These are phyloP conservation scores for Epichloe sylvatica DNA, from an alignment of 2,329 filamentous ascomycete genomes.

Conservation along the genomic window DNA sequence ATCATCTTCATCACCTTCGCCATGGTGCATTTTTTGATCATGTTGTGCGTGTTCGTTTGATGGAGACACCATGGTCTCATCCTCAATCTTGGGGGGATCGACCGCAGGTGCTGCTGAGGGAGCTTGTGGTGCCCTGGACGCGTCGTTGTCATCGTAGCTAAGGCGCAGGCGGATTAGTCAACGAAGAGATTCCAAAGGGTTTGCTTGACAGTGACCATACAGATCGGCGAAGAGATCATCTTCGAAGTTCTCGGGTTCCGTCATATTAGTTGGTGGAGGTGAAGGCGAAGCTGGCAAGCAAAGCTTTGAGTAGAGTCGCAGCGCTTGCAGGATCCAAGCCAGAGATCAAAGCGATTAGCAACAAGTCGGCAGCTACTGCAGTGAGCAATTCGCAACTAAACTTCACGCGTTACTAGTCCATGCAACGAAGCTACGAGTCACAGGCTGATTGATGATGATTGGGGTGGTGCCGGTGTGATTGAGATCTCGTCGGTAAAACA, in stretches of 20 bases:
- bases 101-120: conserved; percentile 16
- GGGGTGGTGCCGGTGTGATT: background rate
- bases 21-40: conserved; percentile 30
- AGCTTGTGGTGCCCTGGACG: conserved; percentile 26
- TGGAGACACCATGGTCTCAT: conserved; percentile 11
- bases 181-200: background rate
- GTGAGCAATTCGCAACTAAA: background rate
- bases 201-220: conserved; percentile 36
- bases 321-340: background rate
- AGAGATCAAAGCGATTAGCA: background rate
- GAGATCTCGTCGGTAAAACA: too few relatives aligned
- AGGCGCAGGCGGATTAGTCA: conserved; percentile 4
- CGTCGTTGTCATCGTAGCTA: conserved; percentile 53
- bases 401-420: background rate
- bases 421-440: background rate
- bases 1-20: conserved; percentile 25
- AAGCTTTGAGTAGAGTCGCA: background rate
- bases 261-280: conserved; percentile 38
- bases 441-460: background rate
- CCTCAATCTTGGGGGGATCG: conserved; percentile 16
- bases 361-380: background rate
- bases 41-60: conserved; percentile 9
- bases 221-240: conserved; percentile 94
- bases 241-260: conserved; percentile 69
- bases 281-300: background rate